Evolutionary conservation across 148 eudicot species (phyloP).

Genomic region (Drosera capensis): DNA sequence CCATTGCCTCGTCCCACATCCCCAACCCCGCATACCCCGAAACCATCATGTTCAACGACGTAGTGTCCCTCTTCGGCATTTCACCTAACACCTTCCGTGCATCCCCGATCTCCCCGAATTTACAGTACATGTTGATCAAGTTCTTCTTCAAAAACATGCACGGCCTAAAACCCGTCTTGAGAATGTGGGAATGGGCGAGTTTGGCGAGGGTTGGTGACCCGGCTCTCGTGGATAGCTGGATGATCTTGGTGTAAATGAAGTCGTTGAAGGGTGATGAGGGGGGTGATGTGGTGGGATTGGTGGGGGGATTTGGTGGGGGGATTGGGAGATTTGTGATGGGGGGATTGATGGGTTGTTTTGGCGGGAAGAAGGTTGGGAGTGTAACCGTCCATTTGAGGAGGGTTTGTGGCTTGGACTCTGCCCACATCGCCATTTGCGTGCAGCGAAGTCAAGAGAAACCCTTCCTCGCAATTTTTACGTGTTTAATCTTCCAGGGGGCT

Average conservation of each 20-base stretch:
- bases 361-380: no score
- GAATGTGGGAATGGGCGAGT: conserved; percentile 12
- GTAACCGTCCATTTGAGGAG: no score
- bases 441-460: no score
- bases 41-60: conserved; percentile 14
- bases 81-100: conserved; percentile 15
- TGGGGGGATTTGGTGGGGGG: no score
- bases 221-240: conserved; percentile 7
- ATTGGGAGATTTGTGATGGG: no score
- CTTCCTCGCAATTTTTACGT: no score
- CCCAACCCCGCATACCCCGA: conserved; percentile 12
- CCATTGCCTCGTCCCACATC: conserved; percentile 4
- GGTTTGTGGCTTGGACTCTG: no score
- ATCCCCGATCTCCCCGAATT: conserved; percentile 5
- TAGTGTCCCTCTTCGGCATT: conserved; percentile 10
- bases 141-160: conserved; percentile 11
- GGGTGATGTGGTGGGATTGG: neutral
- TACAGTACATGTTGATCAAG: conserved; percentile 12
- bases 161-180: conserved; percentile 14
- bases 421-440: no score
- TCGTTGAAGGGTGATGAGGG: neutral
- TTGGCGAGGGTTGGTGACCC: conserved; percentile 11
- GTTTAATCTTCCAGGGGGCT: no score
- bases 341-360: no score
- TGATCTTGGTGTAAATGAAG: conserved; percentile 10